Percentiles rank a stretch among this genome's conserved stretches.
Evolutionary conservation across 1,284 basidiomycete species (phyloP).

Genomic region (Ceratobasidium sp.): DNA sequence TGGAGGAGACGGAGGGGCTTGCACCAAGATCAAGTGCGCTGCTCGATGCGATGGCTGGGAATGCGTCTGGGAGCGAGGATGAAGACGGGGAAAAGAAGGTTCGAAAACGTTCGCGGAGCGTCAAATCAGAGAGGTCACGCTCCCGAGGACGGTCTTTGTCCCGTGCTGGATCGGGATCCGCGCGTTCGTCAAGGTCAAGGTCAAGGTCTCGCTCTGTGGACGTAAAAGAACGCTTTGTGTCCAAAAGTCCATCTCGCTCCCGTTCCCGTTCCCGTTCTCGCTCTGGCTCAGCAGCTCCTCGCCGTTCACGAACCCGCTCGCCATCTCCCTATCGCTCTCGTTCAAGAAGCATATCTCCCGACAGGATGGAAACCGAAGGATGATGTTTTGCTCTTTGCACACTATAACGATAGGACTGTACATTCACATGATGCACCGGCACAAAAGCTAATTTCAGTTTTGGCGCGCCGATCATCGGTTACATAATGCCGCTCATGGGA

Average conservation of each 20-base stretch:
- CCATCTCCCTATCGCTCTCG: conserved; percentile 50
- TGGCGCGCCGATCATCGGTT: conserved; percentile 23
- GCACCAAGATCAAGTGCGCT: conserved; percentile 80
- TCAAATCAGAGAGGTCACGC: conserved; percentile 11
- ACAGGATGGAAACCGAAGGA: conserved; percentile 47
- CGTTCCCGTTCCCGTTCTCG: conserved; percentile 43
- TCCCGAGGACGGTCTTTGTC: conserved; percentile 25
- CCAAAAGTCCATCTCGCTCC: conserved; percentile 48
- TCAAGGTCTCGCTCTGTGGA: conserved; percentile 16
- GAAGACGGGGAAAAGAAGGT: conserved; percentile 41
- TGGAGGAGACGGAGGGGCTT: conserved; percentile 92
- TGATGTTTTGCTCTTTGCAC: background rate
- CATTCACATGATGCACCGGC: background rate
- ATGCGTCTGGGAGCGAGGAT: conserved; percentile 47
- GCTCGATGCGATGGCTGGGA: conserved; percentile 80
- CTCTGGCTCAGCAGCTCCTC: conserved; percentile 18
- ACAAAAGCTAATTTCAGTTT: background rate
- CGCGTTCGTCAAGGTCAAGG: background rate
- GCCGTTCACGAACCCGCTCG: conserved; percentile 30
- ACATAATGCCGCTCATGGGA: conserved; percentile 28
- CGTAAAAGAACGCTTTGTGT: conserved; percentile 32
- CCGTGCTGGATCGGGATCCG: background rate
- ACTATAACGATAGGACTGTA: background rate
- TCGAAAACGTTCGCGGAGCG: conserved; percentile 12
- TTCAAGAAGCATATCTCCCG: conserved; percentile 53